Evolutionary conservation across 1,139 yeast genomes (phyloP), one percentile per base, ranked within the genome.

Genomic region (Scheffersomyces stambukii): DNA sequence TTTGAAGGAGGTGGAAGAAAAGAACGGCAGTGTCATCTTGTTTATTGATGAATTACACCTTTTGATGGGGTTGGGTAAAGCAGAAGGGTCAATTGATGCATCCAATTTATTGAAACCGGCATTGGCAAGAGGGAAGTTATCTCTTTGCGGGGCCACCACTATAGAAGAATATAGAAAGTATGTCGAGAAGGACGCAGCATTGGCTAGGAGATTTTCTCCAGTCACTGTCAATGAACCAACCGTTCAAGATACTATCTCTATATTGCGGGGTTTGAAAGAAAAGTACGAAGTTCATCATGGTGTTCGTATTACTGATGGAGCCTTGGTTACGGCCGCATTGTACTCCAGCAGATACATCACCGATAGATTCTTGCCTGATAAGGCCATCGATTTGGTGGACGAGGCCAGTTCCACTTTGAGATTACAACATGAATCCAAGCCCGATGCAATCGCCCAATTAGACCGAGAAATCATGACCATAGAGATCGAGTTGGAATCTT

Each of bases 221-320:
- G 95, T 91, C 13, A 56, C 75, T 41, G 81, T 91, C 14, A 77
- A 76, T 42, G 98, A 91, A 50, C 98, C 98, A n/a, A 68, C 82
- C 3, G 96, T 89, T 6, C 80, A 82, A 39, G 97, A 91, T 52
- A 82, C 96, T 1, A 85, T 91, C 33, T 82, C 95, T 8, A 91
- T 91, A 40, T 64, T 91, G 36, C 76, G 98, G 50, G 98, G 98
- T 5, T 67, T 91, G 50, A 89, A 89, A 53, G 97, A 91, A 50
- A 73, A 83, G 42, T 91, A 91, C 50, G 98, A 91, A 51, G 96
- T 91, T 3, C 98, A 91, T 50, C 98, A 91, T 50, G 98, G 98
- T 57, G 98, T 91, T n/a, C 74, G 96, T 41, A 86, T 91, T 34
- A 75, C 93, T 5, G 98, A 91, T 52, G 74, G 89, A 23, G 96